A percentile compares a stretch with the other conserved stretches of the same genome.
Evolutionary conservation across 805 yeast species (phyloP).

Genomic region (Wickerhamomyces strasburgensis): DNA sequence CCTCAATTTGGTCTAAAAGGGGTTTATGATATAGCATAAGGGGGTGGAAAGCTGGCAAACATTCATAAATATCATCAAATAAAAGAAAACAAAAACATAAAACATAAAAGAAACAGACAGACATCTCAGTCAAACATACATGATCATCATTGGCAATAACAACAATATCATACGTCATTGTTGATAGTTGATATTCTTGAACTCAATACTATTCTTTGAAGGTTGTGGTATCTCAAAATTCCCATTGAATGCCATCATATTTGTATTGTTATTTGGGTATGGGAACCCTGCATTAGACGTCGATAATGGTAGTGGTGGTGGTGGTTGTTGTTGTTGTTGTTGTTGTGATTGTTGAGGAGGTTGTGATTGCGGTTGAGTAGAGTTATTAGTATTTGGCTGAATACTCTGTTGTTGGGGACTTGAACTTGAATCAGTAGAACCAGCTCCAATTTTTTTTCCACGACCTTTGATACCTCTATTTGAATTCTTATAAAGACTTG

Average conservation of each 20-base stretch:
- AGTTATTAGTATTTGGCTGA: not conserved
- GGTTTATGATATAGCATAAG: no score
- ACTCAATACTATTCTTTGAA: conserved; percentile 18
- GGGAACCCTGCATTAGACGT: not conserved
- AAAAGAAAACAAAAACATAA: not conserved
- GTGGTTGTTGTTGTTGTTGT: not conserved
- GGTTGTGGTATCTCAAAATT: not conserved
- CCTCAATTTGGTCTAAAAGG: no score
- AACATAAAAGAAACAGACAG: not conserved
- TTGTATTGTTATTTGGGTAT: not conserved
- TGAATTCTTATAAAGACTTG: conserved; percentile 77
- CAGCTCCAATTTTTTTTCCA: conserved; percentile 48
- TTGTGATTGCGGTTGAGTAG: conserved; percentile 1
- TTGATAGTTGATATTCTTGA: conserved; percentile 23
- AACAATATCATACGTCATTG: conserved; percentile 3
- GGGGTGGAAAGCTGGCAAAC: no score
- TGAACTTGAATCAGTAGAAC: no score
- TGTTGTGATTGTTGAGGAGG: conserved; percentile 1
- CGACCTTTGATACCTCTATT: conserved; percentile 91
- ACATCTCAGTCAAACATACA: no score
- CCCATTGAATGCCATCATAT: not conserved
- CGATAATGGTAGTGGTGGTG: not conserved
- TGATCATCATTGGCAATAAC: not conserved
- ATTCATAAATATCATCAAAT: not conserved
- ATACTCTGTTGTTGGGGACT: not conserved